Evolutionary conservation across 1,139 yeast genomes (phyloP), one percentile per base, ranked within the genome.

Genomic region (Lodderomyces beijingensis): DNA sequence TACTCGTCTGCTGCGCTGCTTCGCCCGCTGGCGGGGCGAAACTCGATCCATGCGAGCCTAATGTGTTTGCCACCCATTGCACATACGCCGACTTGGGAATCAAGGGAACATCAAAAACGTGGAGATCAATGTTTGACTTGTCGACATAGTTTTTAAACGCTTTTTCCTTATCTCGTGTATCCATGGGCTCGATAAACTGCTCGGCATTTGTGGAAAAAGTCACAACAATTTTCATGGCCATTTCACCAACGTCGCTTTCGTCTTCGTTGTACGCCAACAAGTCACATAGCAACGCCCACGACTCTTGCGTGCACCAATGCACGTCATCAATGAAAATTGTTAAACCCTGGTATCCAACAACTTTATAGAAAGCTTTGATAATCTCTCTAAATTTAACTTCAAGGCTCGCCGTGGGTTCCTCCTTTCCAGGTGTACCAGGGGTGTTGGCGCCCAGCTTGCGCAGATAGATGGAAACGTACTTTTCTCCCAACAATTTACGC

Each of bases 281-380:
- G 28, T 65, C 71, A 9, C 53, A 45, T 4, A 57, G 31, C 42
- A 64, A 40, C 3, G 36, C 40, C 50, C 61, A 52, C 38, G 63
- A 68, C 14, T 47, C 51, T 10, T 42, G 43, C 0, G 61, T 43
- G 33, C 72, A 62, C 65, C 70, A 67, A 34, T 74, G 76, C 20
- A 70, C 48, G 47, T 74, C 77, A 43, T 74, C 79, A 25, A 70
- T 51, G 33, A 69, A 60, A 2, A 73, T 46, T 0, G 77, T 70
- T 33, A 73, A 49, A 1, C 75, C 76, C 16, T 59, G 62, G 13
- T 51, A 46, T 4, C 70, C 69, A 35, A 73, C 57, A 6, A 74
- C 46, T 17, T 65, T 59, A 36, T 64, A 65, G 25, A 74, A 46
- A 9, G 60, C 49, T 38, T 70, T 72, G 34, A 74, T 55, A 12